Percentiles rank a stretch among this genome's conserved stretches.
Conservation (phyloP, 805 yeast species). For the Zygotorulaspora florentina region DNA sequence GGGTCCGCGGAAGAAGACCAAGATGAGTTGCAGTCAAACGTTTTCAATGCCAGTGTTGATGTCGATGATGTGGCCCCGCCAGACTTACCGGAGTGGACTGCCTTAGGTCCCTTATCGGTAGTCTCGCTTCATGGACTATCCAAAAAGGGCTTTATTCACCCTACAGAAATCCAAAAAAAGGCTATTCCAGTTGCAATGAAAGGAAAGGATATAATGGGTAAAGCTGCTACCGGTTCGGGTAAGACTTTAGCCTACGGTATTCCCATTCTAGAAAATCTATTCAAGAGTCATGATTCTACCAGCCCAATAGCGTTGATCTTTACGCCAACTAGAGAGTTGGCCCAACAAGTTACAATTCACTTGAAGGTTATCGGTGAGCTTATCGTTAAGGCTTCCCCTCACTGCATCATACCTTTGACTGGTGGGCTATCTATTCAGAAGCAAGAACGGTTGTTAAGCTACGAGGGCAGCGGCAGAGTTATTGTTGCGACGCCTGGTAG, state of each 20-base stretch:
- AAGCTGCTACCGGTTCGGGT: conserved; percentile 97
- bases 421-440: conserved; percentile 95
- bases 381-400: conserved; percentile 46
- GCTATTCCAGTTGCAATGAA: conserved; percentile 70
- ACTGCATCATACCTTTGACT: conserved; percentile 70
- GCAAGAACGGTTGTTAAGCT: conserved; percentile 73
- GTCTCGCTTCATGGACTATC: conserved; percentile 60
- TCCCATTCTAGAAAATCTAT: conserved; percentile 72
- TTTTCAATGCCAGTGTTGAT: conserved; percentile 25
- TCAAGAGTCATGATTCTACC: conserved; percentile 19
- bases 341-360: conserved; percentile 88
- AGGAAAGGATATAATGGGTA: conserved; percentile 85
- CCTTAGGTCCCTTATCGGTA: conserved; percentile 42
- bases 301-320: conserved; percentile 73
- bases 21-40: conserved; percentile 25
- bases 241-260: conserved; percentile 94
- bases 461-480: conserved; percentile 63
- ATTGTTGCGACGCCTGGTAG: conserved; percentile 96
- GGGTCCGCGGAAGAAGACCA: conserved; percentile 7
- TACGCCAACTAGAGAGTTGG: conserved; percentile 95
- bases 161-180: conserved; percentile 79
- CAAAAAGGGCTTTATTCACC: conserved; percentile 54
- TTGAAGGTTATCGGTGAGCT: conserved; percentile 44
- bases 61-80: conserved; percentile 36
- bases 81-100: conserved; percentile 59